Conservation (phyloP, 306 rosid genomes). For the Medicago ruthenica region DNA sequence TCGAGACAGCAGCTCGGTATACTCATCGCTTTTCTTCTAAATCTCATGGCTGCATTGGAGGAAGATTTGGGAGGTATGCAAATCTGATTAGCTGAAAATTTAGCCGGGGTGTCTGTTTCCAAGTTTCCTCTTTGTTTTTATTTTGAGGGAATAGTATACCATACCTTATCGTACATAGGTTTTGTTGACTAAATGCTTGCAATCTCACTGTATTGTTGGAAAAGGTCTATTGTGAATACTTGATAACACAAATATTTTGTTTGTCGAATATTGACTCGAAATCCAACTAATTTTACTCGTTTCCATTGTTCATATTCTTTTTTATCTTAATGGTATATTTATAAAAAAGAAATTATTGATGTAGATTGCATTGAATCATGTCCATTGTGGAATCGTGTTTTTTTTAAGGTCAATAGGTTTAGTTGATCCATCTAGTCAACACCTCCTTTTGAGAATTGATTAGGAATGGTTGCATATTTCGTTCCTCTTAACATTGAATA, state of each 20-base stretch:
- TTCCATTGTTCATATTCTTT: not conserved
- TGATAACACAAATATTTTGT: not conserved
- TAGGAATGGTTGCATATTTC: not conserved
- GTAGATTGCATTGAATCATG: not conserved
- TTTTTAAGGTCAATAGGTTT: not conserved
- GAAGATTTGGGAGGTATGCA: conserved; percentile 88
- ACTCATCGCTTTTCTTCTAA: conserved; percentile 79
- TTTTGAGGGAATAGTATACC: conserved; percentile 17
- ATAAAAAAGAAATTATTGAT: conserved; percentile 1
- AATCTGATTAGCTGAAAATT: conserved; percentile 35
- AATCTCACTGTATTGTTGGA: not conserved
- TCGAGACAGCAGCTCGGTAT: conserved; percentile 74
- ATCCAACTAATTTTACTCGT: not conserved
- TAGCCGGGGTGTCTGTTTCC: conserved; percentile 12
- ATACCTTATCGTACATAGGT: not conserved
- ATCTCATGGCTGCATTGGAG: conserved; percentile 84
- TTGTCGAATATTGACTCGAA: not conserved
- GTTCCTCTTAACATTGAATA: not conserved
- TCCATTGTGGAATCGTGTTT: not conserved
- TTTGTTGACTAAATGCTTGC: not conserved
- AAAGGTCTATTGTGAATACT: conserved; percentile 7
- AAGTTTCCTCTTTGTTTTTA: conserved; percentile 15
- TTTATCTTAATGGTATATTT: not conserved
- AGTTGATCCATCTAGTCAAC: not conserved
- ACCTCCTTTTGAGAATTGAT: not conserved